Conservation (phyloP, 73 alveolate genomes). For the Paramecium biaurelia region DNA sequence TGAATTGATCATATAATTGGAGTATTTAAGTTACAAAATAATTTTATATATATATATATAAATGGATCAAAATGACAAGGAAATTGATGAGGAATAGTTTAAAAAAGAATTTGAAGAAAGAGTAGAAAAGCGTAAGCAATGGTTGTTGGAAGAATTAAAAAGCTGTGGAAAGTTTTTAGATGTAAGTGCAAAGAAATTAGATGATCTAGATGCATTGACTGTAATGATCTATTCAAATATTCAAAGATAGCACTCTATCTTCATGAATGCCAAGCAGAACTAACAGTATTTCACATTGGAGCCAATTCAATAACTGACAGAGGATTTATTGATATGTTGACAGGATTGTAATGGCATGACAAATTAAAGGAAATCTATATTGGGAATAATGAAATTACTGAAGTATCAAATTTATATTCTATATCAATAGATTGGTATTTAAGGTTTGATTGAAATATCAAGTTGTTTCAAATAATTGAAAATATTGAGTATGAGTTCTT, state of each 20-base stretch:
- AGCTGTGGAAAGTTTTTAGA: conserved; percentile 38
- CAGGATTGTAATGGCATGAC: conserved; percentile 53
- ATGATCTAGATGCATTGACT: conserved; percentile 55
- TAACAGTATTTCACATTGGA: conserved; percentile 17
- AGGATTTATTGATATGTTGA: conserved; percentile 46
- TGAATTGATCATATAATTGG: neutral
- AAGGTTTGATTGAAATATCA: conserved; percentile 22
- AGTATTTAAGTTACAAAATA: neutral
- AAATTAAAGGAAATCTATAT: conserved; percentile 13
- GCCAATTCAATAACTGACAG: conserved; percentile 27
- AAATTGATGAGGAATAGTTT: conserved; percentile 26
- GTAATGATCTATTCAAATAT: neutral
- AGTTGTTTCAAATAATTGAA: conserved; percentile 3
- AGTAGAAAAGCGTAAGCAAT: neutral
- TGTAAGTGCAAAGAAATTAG: conserved; percentile 52
- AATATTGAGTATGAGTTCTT: conserved; percentile 35
- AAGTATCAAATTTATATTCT: neutral
- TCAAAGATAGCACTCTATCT: conserved; percentile 22
- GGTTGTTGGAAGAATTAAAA: conserved; percentile 17
- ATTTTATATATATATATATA: neutral
- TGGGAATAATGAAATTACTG: conserved; percentile 27
- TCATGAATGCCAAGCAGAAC: conserved; percentile 6
- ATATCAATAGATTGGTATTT: neutral
- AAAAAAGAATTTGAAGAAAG: conserved; percentile 32
- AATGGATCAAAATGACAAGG: conserved; percentile 2